Conservation (phyloP, 306 rosid genomes). For the Vigna trinervia region DNA sequence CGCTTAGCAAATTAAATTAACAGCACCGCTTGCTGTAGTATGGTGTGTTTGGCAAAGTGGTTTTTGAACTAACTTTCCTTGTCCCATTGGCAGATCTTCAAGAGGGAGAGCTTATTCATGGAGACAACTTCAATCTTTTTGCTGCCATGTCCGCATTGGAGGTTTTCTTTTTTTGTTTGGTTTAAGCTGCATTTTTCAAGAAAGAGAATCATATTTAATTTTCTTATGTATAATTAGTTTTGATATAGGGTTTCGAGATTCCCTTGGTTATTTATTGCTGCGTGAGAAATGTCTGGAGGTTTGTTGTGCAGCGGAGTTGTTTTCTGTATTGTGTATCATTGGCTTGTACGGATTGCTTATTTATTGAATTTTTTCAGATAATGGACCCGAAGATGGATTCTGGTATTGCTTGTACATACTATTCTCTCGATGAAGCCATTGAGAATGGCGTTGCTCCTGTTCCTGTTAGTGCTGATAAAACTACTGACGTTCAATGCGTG, state of each 20-base stretch:
- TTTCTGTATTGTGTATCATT: conserved; percentile 19
- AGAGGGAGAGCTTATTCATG: conserved; percentile 94
- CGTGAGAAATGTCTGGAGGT: conserved; percentile 2
- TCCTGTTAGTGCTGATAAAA: conserved; percentile 79
- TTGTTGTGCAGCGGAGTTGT: neutral
- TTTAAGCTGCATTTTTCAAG: neutral
- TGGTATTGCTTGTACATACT: conserved; percentile 79
- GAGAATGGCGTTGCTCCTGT: conserved; percentile 96
- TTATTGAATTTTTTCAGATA: conserved; percentile 59
- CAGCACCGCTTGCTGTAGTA: neutral
- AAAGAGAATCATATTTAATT: neutral
- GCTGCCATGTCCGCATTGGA: conserved; percentile 98
- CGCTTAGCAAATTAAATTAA: neutral
- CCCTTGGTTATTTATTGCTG: neutral
- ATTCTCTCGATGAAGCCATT: conserved; percentile 94
- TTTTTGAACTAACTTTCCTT: neutral
- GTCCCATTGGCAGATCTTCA: conserved; percentile 71
- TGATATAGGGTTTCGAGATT: conserved; percentile 23
- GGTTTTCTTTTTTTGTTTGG: conserved; percentile 57
- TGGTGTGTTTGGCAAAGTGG: neutral
- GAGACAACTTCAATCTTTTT: conserved; percentile 91
- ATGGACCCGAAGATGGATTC: conserved; percentile 99
- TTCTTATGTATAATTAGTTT: conserved; percentile 25
- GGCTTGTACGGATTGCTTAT: neutral
- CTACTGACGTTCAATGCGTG: conserved; percentile 68